A percentile compares a stretch with the other conserved stretches of the same genome.
These are phyloP conservation scores for Talaromyces sp. DNA, from an alignment of 2,329 filamentous ascomycete genomes.

Conservation along the genomic window DNA sequence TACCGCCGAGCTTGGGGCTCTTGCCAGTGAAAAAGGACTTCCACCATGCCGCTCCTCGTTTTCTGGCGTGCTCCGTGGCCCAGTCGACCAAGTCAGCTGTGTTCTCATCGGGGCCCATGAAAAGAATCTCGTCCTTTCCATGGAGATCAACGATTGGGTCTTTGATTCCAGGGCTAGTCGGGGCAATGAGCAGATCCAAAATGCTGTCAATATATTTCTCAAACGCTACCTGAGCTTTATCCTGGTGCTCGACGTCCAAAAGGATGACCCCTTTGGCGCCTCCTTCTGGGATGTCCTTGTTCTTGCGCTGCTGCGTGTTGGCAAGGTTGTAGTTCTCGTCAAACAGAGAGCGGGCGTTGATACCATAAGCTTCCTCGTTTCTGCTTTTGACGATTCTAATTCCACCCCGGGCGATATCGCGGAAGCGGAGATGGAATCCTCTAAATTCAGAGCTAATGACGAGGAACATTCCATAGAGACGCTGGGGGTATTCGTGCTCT, in stretches of 20 bases:
- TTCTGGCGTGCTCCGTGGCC: slow-evolving; percentile 92
- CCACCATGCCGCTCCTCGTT: slow-evolving; percentile 92
- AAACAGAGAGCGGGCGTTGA: slow-evolving; percentile 94
- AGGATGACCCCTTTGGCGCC: slow-evolving; percentile 97
- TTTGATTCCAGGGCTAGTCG: slow-evolving; percentile 93
- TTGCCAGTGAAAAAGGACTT: slow-evolving; percentile 99
- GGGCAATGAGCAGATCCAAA: slow-evolving; percentile 84
- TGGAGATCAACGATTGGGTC: slow-evolving; percentile 96
- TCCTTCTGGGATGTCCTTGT: slow-evolving; percentile 98
- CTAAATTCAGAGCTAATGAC: slow-evolving; percentile 95
- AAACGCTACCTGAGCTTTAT: slow-evolving; percentile 86
- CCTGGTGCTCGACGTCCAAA: slow-evolving; percentile 88
- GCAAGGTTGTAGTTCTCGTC: slow-evolving; percentile 98
- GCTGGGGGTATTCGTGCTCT: slow-evolving; percentile 85
- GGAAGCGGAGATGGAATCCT: slow-evolving; percentile 95
- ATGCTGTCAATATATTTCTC: slow-evolving; percentile 99
- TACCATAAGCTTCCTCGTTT: slow-evolving; percentile 90
- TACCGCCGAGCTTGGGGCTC: slow-evolving; percentile 90
- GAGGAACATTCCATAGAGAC: slow-evolving; percentile 96
- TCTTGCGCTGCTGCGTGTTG: slow-evolving; percentile 98
- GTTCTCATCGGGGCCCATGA: slow-evolving; percentile 99
- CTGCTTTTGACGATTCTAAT: slow-evolving; percentile 98
- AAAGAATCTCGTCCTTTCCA: slow-evolving; percentile 92
- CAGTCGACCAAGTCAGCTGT: slow-evolving; percentile 95
- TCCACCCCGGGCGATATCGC: slow-evolving; percentile 92